A percentile compares a stretch with the other conserved stretches of the same genome.
phyloP scores from a whole-genome alignment of 495 filamentous ascomycete species.

The Daldinia concentrica region DNA sequence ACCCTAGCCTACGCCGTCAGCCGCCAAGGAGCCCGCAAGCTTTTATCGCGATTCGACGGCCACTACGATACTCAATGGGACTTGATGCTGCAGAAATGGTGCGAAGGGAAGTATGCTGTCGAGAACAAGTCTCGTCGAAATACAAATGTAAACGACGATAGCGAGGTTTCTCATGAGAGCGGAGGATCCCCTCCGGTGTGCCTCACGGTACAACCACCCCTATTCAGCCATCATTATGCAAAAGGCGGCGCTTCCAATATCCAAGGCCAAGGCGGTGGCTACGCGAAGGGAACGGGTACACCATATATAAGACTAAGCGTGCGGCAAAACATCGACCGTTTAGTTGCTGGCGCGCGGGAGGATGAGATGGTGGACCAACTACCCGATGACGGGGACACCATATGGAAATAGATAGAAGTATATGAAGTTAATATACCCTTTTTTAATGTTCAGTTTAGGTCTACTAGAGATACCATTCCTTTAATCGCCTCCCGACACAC shows the following conservation, averaged over 20 bases:
- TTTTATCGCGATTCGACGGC: slow-evolving; percentile 52
- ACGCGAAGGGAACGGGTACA: slow-evolving; percentile 51
- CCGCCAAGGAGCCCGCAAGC: slow-evolving; percentile 54
- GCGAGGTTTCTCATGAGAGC: neutral
- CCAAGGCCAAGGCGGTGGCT: slow-evolving; percentile 55
- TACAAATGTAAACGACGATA: neutral
- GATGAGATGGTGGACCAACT: slow-evolving; percentile 52
- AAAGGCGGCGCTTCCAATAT: slow-evolving; percentile 55
- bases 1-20: slow-evolving; percentile 60
- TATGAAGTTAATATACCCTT: neutral
- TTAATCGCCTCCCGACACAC: no score
- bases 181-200: slow-evolving; percentile 42
- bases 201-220: slow-evolving; percentile 58
- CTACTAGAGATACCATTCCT: neutral
- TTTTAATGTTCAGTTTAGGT: neutral
- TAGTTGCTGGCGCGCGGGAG: slow-evolving; percentile 43
- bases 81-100: slow-evolving; percentile 58
- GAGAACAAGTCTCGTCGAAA: neutral
- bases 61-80: slow-evolving; percentile 55
- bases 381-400: slow-evolving; percentile 46
- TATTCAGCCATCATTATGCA: slow-evolving; percentile 57
- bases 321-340: slow-evolving; percentile 52
- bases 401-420: slow-evolving; percentile 24
- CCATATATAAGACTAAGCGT: slow-evolving; percentile 58
- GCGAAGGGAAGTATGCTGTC: slow-evolving; percentile 45